These are phyloP conservation scores for Prunus padus DNA, from an alignment of 306 rosid genomes.

Conservation along the genomic window DNA sequence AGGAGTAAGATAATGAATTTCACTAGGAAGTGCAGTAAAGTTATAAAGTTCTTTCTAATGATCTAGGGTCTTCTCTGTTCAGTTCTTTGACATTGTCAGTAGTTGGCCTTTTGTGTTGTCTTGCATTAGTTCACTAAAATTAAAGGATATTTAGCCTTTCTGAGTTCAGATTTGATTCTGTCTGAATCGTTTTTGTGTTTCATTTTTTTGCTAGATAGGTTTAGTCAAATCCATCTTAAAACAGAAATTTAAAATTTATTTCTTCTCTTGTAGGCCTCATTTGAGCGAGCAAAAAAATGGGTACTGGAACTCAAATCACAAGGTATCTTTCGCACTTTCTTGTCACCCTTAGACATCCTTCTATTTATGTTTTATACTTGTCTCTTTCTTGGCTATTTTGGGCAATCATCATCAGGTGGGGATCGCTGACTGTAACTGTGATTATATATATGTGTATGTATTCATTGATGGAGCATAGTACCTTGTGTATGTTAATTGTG, in stretches of 20 bases:
- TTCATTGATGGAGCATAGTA: background rate
- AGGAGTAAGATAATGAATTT: background rate
- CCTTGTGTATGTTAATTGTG: background rate
- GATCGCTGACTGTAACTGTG: background rate
- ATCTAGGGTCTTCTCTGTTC: background rate
- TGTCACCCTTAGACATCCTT: background rate
- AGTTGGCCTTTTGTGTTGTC: background rate
- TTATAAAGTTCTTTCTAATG: background rate
- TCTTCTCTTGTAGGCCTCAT: constrained; percentile 42
- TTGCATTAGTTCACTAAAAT: background rate
- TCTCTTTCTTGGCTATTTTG: no score
- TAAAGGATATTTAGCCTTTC: background rate
- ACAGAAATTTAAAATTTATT: background rate
- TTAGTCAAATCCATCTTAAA: background rate
- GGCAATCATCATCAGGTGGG: no score
- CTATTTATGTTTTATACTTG: background rate
- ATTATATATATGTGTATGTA: background rate
- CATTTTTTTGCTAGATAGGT: background rate
- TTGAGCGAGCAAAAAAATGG: constrained; percentile 62
- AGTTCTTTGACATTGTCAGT: background rate
- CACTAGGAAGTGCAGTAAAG: background rate
- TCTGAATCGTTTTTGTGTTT: background rate
- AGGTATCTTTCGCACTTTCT: constrained; percentile 29
- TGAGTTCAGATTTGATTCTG: background rate
- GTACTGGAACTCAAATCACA: constrained; percentile 60